Base-by-base conservation (phyloP, 805 yeast genomes). In the Zygosaccharomyces pseudorouxii region DNA sequence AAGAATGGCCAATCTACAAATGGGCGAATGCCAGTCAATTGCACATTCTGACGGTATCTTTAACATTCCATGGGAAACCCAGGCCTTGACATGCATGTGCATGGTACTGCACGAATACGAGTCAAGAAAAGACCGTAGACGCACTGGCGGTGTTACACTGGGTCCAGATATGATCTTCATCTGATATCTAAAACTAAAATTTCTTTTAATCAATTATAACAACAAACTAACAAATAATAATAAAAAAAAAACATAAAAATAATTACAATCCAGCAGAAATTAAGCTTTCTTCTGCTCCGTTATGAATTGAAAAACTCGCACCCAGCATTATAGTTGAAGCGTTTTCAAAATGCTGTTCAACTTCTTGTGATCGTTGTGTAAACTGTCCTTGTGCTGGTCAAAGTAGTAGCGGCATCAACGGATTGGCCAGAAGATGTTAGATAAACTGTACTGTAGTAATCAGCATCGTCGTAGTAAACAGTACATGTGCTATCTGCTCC, bases 331-430 rank as follows among this genome's bases (percentile, higher is more conserved):
- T 5, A 30, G 8, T 30, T 30, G n/a, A 12, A 30, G 23, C 35
- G 4, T 30, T 30, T 30, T 30, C 35, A n/a, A 4, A 30, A 30
- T 12, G 9, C 14, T 6, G 33, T 19, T 41, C 38, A 42, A 42
- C 19, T 18, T 23, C 22, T 31, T n/a, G 57, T 47, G 23, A 60
- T 38, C 5, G 69, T 65, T 28, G 53, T 51, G 42, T 56, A 60
- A 6, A 56, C 55, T 3, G 59, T 55, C 36, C 51, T 58, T 7
- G 68, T 64, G 39, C 65, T 63, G 6, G 69, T 65, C 40, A 62
- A 52, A 12, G 70, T 65, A 5, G 68, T 62, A n/a, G 64, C 64
- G 12, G 68, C 68, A 59, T 63, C 68, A 6, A 65, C 58, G 10
- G 67, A 55, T 48, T 62, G 63, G 20, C 54, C 47, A 6, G 64